Base-by-base conservation (phyloP, 2,329 filamentous ascomycete species). In the Ilyonectria sp. region DNA sequence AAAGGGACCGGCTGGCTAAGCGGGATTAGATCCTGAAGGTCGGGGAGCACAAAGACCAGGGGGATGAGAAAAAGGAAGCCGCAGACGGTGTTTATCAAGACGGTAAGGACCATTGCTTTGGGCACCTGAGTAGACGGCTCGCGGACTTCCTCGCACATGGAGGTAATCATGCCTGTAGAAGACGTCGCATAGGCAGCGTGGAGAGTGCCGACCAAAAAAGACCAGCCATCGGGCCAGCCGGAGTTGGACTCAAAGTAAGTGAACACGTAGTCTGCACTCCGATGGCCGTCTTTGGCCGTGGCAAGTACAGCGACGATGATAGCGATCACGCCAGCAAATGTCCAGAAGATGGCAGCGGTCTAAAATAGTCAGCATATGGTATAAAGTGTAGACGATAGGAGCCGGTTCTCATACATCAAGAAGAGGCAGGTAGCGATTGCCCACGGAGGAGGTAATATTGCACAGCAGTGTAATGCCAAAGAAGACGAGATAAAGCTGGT, bases 151-250 rank as follows among this genome's bases (percentile, higher is more conserved):
- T 94, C 92, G 74, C 90, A 93, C 91, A 93, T 93, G 69, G 90
- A 92, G 77, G 93, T 91, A 66, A 94, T 91, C 92, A 94, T 94
- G 80, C 92, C 92, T 0, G 91, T 93, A 15, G 91, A 92, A 4
- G 91, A 93, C 15, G 91, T 93, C 52, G 90, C 91, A 75, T 94
- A 93, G 68, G 89, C 92, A 55, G 90, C 91, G 74, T 93, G 91
- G 19, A 93, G 83, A 29, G 93, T 85, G 76, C 92, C 92, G 65
- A 94, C 89, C 77, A 88, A 90, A 82, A 93, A 93, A 4, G 91
- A 91, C 91, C 91, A 93, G 75, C 92, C 91, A 46, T 86, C 83
- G 4, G 85, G 82, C 91, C 92, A 94, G 64, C 92, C 92, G 4
- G 91, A 93, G 66, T 86, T 86, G 26, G 86, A 83, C 76, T 92